A percentile compares a stretch with the other conserved stretches of the same genome.
These are phyloP conservation scores for Moniliophthora roreri DNA, from an alignment of 1,284 basidiomycete species.

Conservation along the genomic window DNA sequence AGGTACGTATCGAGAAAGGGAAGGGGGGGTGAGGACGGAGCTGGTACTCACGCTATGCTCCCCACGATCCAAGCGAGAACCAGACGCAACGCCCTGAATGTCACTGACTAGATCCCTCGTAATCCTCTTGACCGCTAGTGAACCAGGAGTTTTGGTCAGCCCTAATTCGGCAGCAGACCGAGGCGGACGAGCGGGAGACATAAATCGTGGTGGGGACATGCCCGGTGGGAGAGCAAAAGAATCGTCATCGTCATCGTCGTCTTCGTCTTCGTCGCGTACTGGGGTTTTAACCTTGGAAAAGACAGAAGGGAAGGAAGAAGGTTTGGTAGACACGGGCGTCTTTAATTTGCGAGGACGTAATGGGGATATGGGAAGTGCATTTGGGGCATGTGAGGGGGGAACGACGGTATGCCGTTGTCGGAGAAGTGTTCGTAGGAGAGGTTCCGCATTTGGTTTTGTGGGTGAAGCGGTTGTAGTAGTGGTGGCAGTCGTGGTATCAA, in stretches of 20 bases:
- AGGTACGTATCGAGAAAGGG: constrained; percentile 55
- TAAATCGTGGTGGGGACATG: constrained; percentile 86
- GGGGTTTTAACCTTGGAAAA: constrained; percentile 41
- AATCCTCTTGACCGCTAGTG: constrained; percentile 68
- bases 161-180: constrained; percentile 52
- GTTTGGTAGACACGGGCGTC: constrained; percentile 51
- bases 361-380: constrained; percentile 35
- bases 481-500: constrained; percentile 17
- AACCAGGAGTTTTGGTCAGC: constrained; percentile 60
- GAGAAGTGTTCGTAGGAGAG: constrained; percentile 49
- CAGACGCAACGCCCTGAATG: constrained; percentile 30
- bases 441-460: constrained; percentile 36
- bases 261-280: constrained; percentile 25
- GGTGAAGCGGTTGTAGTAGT: constrained; percentile 40
- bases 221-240: constrained; percentile 54
- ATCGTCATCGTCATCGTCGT: constrained; percentile 25
- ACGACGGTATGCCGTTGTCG: constrained; percentile 46
- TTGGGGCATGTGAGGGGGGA: constrained; percentile 24
- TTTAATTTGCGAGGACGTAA: constrained; percentile 41
- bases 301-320: constrained; percentile 63
- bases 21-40: constrained; percentile 65
- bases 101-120: constrained; percentile 58
- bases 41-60: constrained; percentile 56
- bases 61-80: constrained; percentile 12
- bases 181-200: constrained; percentile 79